Conservation (phyloP, 805 yeast genomes). For the Wickerhamomyces rabaulensis region DNA sequence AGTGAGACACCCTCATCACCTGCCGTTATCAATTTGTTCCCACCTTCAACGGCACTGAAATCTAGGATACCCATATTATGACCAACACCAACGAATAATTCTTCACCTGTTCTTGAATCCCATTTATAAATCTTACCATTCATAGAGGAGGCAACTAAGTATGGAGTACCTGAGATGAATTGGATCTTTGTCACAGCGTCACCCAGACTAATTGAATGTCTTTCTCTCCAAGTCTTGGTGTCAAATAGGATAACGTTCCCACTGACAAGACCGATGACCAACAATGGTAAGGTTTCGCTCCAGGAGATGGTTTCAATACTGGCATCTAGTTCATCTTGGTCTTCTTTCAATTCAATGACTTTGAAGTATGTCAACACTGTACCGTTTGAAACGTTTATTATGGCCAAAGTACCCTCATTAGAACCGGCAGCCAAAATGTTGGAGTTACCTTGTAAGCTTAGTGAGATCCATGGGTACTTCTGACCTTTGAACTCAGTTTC, state of each 20-base stretch:
- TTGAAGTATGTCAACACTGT: conserved; percentile 59
- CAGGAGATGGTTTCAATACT: conserved; percentile 80
- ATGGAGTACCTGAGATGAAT: conserved; percentile 54
- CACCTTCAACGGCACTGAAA: conserved; percentile 63
- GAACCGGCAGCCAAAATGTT: conserved; percentile 73
- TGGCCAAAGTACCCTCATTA: conserved; percentile 78
- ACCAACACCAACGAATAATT: conserved; percentile 76
- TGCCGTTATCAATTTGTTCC: conserved; percentile 75
- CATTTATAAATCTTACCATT: conserved; percentile 82
- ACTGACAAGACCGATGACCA: conserved; percentile 86
- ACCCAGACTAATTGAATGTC: conserved; percentile 62
- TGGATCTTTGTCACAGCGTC: conserved; percentile 81
- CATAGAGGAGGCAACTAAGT: conserved; percentile 68
- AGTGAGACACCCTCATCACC: conserved; percentile 96
- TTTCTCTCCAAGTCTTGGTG: conserved; percentile 78
- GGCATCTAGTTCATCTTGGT: conserved; percentile 55
- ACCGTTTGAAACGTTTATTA: conserved; percentile 76
- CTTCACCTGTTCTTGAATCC: conserved; percentile 85
- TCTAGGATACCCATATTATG: conserved; percentile 94
- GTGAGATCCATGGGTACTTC: conserved; percentile 87
- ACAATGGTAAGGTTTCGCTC: conserved; percentile 57
- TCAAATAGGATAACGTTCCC: conserved; percentile 85
- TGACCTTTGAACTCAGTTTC: conserved; percentile 64
- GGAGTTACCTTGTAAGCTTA: conserved; percentile 44
- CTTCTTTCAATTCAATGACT: conserved; percentile 52